Evolutionary conservation across 1,284 basidiomycete genomes (phyloP), one percentile per base, ranked within the genome.

Genomic region (Pascua guehoae): DNA sequence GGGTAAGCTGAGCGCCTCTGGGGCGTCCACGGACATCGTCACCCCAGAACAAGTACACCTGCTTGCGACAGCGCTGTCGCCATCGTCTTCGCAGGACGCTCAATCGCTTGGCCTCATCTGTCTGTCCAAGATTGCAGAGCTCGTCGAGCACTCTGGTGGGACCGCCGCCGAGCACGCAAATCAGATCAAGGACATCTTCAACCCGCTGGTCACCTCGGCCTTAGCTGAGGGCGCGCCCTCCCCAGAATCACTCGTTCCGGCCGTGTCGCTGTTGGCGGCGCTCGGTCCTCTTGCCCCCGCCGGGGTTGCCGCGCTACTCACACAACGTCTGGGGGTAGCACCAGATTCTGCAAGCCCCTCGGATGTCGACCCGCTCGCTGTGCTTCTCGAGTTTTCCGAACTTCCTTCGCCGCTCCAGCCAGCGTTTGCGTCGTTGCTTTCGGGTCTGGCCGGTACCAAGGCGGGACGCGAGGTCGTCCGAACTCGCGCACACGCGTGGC

Each of bases 401-500:
- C 66, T 76, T 1, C 66, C 71, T 0, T 70, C 68, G 7, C 52
- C 63, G 1, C 61, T 76, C 2, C 72, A 74, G 47, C 60, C 65
- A 37, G 82, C 83, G 8, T 79, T 89, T 32, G 86, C 87, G 0
- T 85, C 85, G 56, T 79, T 93, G 5, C 78, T 91, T 16, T 82
- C 85, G 8, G 87, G 88, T 62, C 88, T 88, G 7, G 81, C 82
- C 49, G 85, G 87, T 5, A 84, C 88, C 65, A 90, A 88, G 71
- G 50, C 78, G 8, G 88, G 88, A 68, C 83, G 89, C 47, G 75
- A 81, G 45, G 68, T 84, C 42, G 77, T 92, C 50, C 78, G 83
- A 9, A 66, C 82, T 16, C 80, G 86, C 53, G 56, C 67, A 16
- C 41, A 66, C 56, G 66, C 63, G 47, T 66, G 66, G 66, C 18